A percentile compares a stretch with the other conserved stretches of the same genome.
phyloP scores from a whole-genome alignment of 441 rosid genomes.

The Gossypium gossypioides region DNA sequence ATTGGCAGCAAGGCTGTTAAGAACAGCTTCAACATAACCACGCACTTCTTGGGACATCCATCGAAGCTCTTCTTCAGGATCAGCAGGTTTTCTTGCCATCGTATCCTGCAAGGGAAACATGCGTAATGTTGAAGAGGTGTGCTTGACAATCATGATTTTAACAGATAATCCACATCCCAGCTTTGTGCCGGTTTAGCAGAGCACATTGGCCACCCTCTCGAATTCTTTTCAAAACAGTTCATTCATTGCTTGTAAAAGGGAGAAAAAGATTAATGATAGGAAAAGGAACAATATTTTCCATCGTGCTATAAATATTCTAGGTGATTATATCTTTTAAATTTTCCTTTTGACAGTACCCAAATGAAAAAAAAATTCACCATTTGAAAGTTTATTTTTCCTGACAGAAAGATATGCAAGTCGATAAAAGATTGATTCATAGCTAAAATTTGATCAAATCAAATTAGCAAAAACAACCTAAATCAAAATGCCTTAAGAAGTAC shows the following conservation, averaged over 20 bases:
- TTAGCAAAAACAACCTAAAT: background rate
- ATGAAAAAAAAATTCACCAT: background rate
- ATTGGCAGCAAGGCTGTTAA: constrained; percentile 97
- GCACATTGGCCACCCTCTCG: background rate
- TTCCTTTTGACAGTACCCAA: background rate
- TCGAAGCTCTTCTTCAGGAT: constrained; percentile 97
- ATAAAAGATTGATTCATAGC: background rate
- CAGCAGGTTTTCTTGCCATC: constrained; percentile 83
- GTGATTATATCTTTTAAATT: background rate
- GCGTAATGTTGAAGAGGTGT: background rate
- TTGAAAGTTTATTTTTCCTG: background rate
- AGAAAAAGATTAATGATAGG: background rate
- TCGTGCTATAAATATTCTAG: background rate
- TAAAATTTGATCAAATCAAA: background rate
- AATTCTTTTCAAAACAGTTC: background rate
- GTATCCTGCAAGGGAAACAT: constrained; percentile 48
- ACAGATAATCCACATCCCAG: background rate
- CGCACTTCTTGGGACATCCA: constrained; percentile 99
- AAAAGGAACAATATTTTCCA: background rate
- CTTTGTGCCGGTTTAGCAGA: background rate
- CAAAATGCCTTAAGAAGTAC: background rate
- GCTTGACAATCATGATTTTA: background rate
- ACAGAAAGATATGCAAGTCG: background rate
- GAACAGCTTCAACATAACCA: constrained; percentile 99
- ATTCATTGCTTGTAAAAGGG: background rate